These are phyloP conservation scores for Rutstroemia sp. DNA, from an alignment of 2,329 filamentous ascomycete species.

Conservation along the genomic window DNA sequence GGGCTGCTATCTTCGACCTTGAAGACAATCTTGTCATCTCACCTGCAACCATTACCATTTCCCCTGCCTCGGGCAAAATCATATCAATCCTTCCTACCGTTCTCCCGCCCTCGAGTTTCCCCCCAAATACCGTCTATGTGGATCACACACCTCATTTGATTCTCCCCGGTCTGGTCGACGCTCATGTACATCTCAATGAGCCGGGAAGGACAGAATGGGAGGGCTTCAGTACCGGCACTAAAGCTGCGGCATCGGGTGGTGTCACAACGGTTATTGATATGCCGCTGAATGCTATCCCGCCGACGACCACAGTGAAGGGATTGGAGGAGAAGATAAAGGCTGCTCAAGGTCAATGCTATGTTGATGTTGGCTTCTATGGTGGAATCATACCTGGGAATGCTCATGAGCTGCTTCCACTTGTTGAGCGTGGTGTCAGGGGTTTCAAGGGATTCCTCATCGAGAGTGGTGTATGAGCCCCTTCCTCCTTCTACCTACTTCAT, in stretches of 20 bases:
- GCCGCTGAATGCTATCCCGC: slow-evolving; percentile 94
- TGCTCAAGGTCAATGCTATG: slow-evolving; percentile 85
- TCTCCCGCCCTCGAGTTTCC: slow-evolving; percentile 69
- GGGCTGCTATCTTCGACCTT: slow-evolving; percentile 70
- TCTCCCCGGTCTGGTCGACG: slow-evolving; percentile 87
- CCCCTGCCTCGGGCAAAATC: slow-evolving; percentile 75
- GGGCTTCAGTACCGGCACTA: slow-evolving; percentile 90
- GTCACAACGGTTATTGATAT: slow-evolving; percentile 97
- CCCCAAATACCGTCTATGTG: slow-evolving; percentile 62
- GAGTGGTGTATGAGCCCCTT: slow-evolving; percentile 64
- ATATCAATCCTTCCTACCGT: slow-evolving; percentile 65
- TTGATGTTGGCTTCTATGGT: slow-evolving; percentile 97
- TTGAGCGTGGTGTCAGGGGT: slow-evolving; percentile 79
- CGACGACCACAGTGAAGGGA: slow-evolving; percentile 80
- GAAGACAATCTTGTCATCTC: slow-evolving; percentile 57
- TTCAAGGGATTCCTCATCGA: slow-evolving; percentile 99
- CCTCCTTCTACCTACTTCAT: not conserved
- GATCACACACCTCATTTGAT: slow-evolving; percentile 82
- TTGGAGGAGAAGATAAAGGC: slow-evolving; percentile 81
- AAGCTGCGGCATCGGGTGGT: slow-evolving; percentile 88
- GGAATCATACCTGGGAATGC: slow-evolving; percentile 89
- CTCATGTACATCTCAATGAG: slow-evolving; percentile 96
- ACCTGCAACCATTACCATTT: slow-evolving; percentile 77
- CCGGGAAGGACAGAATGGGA: slow-evolving; percentile 97
- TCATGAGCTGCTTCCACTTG: slow-evolving; percentile 67